Base-by-base conservation (phyloP, 2,329 filamentous ascomycete genomes). In the Blastomyces emzantsi region DNA sequence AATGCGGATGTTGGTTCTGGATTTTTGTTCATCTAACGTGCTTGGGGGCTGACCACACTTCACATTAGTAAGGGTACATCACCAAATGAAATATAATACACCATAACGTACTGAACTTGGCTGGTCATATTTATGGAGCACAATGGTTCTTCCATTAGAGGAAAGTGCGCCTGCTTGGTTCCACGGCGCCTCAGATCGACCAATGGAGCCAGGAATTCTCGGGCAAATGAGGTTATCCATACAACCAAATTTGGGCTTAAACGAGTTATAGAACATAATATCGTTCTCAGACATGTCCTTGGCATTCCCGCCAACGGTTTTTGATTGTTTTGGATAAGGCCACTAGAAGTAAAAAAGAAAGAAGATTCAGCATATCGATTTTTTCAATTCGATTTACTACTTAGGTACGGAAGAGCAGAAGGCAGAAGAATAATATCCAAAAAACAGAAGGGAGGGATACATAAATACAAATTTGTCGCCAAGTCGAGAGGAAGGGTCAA, bases 301-400 rank as follows among this genome's bases (percentile, higher is more conserved):
- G 68, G 83, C 80, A 70, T 88, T 83, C 66, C 84, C 80, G 68
- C 84, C 79, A 70, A 85, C 83, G 49, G 84, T 85, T 72, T 92
- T 91, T 67, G 87, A 80, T 77, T 87, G 86, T 79, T 91, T 90
- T 75, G 90, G 84, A 79, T 94, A 94, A 61, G 91, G 91, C 85
- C 88, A 95, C 91, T 96, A 85, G 72, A 76, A 70, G 66, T 69
- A 68, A 69, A 11, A 65, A 66, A 67, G 71, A 66, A 66, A 68
- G 65, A 67, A 69, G 71, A 65, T 75, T 78, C 73, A 77, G 72
- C 73, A 73, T 72, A 71, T 71, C 68, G 69, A 73, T 70, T 70
- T 68, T 73, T 75, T 77, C 75, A 72, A 70, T 71, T 75, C 73
- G 62, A 67, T 70, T 36, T 65, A 67, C 69, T 71, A 72, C 66